Percentiles rank a stretch among this genome's conserved stretches.
Conservation (phyloP, 2,329 filamentous ascomycete species). For the Trichoderma hamatum region DNA sequence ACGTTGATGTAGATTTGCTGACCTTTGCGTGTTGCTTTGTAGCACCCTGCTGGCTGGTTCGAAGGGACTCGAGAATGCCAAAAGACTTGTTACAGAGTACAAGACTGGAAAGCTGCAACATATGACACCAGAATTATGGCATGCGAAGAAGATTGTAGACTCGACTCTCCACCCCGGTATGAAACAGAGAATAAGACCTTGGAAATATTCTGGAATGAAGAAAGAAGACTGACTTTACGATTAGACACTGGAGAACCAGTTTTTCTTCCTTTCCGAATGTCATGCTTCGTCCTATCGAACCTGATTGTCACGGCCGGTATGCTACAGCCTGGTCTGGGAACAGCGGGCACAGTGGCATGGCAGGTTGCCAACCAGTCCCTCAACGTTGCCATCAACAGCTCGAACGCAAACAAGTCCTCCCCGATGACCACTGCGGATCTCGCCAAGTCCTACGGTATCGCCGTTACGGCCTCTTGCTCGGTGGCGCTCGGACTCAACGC, state of each 20-base stretch:
- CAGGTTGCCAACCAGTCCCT: constrained; percentile 96
- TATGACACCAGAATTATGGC: constrained; percentile 92
- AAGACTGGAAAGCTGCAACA: constrained; percentile 77
- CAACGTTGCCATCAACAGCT: constrained; percentile 96
- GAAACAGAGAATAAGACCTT: constrained; percentile 31
- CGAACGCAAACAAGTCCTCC: constrained; percentile 97
- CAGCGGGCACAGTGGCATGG: constrained; percentile 85
- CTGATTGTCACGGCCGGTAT: constrained; percentile 94
- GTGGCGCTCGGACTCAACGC: constrained; percentile 92
- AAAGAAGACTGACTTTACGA: constrained; percentile 12
- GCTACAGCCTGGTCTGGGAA: constrained; percentile 86
- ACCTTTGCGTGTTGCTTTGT: constrained; percentile 12
- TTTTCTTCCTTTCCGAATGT: constrained; percentile 96
- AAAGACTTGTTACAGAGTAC: constrained; percentile 78
- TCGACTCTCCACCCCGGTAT: constrained; percentile 93
- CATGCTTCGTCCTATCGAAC: constrained; percentile 90
- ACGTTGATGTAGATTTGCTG: neutral
- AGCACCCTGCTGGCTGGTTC: constrained; percentile 85
- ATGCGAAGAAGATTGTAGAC: constrained; percentile 95
- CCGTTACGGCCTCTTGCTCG: constrained; percentile 89
- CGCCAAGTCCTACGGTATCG: constrained; percentile 85
- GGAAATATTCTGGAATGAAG: neutral
- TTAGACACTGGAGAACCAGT: constrained; percentile 92
- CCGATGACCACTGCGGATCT: constrained; percentile 81
- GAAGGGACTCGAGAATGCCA: constrained; percentile 81